Evolutionary conservation across 169 alveolate species (phyloP).

Genomic region (Eimeria tenella): DNA sequence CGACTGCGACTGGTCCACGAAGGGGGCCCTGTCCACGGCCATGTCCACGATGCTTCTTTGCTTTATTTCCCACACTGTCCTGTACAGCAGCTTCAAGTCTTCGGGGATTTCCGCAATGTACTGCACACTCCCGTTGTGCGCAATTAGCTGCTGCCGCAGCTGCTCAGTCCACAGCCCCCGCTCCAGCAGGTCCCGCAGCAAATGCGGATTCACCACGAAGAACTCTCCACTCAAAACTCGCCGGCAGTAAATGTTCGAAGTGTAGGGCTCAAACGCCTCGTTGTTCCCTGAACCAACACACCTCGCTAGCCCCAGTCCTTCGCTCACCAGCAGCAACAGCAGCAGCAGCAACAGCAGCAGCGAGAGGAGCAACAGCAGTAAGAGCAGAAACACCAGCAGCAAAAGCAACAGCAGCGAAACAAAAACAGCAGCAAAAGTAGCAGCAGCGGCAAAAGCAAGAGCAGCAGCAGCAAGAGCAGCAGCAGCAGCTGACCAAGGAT

Average conservation of each 20-base stretch:
- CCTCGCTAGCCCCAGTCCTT: neutral
- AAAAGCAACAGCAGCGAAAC: neutral
- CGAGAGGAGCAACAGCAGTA: neutral
- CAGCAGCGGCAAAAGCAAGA: neutral
- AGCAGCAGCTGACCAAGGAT: slow-evolving; percentile 88
- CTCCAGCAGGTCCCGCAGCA: slow-evolving; percentile 96
- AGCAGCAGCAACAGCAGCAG: slow-evolving; percentile 17
- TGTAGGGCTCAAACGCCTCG: slow-evolving; percentile 99
- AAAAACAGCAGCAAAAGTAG: neutral
- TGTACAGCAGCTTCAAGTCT: slow-evolving; percentile 92
- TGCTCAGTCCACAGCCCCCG: slow-evolving; percentile 95
- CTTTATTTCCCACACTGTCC: slow-evolving; percentile 99
- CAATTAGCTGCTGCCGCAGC: slow-evolving; percentile 96
- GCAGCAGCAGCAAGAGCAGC: slow-evolving; percentile 14
- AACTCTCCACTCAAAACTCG: slow-evolving; percentile 98
- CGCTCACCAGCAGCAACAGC: neutral
- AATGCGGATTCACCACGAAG: slow-evolving; percentile 98
- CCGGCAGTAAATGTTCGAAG: slow-evolving; percentile 97
- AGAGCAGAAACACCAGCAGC: neutral
- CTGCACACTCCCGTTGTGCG: slow-evolving; percentile 97
- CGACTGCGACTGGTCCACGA: slow-evolving; percentile 90
- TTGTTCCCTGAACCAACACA: slow-evolving; percentile 91
- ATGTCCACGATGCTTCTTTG: slow-evolving; percentile 97
- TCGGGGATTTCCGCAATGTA: slow-evolving; percentile 95
- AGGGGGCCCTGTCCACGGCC: slow-evolving; percentile 96